Base-by-base conservation (phyloP, 108 stramenopile species). In the Cyclostephanos invisitatus region DNA sequence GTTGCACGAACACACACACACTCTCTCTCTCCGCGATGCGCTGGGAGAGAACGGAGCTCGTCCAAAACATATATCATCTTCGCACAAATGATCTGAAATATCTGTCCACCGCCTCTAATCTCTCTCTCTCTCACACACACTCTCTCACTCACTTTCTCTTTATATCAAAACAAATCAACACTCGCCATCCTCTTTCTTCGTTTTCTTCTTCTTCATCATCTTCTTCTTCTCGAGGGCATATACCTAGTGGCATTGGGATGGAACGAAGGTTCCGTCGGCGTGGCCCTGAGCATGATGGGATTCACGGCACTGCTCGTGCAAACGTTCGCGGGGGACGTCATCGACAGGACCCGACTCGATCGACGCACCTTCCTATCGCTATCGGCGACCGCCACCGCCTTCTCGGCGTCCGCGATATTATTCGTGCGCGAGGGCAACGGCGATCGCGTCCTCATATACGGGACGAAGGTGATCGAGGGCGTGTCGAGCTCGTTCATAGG, bases 211-310 rank as follows among this genome's bases (percentile, higher is more conserved):
- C n/a, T n/a, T n/a, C n/a, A n/a, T n/a, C n/a, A n/a, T 37, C 3
- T 61, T 20, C 2, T 35, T 21, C 7, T 5, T 37, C 82, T 86
- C 53, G 88, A 93, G 72, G 93, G 93, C 10, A 91, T 94, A 47
- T 94, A 94, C 62, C 75, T 94, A 35, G 91, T 94, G 5, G 80
- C 79, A 6, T 55, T 94, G 15, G 93, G 91, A 73, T 94, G 93
- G 93, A 91, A 92, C 67, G 93, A 91, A 60, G 87, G 89, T 18
- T 73, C 81, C 48, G 87, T 94, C 6, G 93, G 93, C 35, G 80
- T 84, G 0, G 93, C 93, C 59, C 82, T 94, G 17, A 71, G 75
- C 25, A 69, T 89, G 21, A 94, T 94, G 93, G 91, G 93, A 10
- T 84, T 94, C 53, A 94, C 93, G 3, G 87, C 89, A 0, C 49